Percentiles rank a stretch among this genome's conserved stretches.
Conservation (phyloP, 768 basidiomycete genomes). For the Nevesoporus exiguus region DNA sequence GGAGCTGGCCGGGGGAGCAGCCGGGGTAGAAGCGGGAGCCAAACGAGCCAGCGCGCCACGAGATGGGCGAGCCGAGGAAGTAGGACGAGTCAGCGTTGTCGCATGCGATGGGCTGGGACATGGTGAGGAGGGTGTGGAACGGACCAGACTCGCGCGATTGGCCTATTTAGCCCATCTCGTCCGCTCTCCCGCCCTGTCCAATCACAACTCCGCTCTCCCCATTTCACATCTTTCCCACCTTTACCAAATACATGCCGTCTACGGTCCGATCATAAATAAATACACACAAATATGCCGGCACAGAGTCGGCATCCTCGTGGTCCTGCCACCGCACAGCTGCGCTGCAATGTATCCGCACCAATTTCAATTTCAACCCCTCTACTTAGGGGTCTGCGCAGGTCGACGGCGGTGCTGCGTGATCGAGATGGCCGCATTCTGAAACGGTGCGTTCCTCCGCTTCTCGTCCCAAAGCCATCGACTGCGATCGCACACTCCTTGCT, state of each 20-base stretch:
- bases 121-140: constrained; percentile 9
- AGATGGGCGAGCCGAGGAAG: constrained; percentile 70
- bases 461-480: no score
- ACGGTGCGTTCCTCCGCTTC: no score
- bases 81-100: constrained; percentile 47
- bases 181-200: background rate
- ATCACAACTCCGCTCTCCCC: background rate
- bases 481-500: no score
- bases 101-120: constrained; percentile 47
- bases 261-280: constrained; percentile 30
- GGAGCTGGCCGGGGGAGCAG: constrained; percentile 57
- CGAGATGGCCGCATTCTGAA: no score
- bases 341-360: no score
- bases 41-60: constrained; percentile 66
- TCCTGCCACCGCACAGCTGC: no score
- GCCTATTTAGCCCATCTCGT: constrained; percentile 31
- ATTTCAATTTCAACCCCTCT: no score
- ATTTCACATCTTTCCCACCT: constrained; percentile 21
- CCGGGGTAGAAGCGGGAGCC: constrained; percentile 62
- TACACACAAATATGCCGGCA: constrained; percentile 22
- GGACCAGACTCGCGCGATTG: background rate
- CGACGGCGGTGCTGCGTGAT: no score
- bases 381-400: no score
- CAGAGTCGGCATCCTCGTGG: no score
- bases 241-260: constrained; percentile 22